These are phyloP conservation scores for Eimeria zaria DNA, from an alignment of 169 alveolate species.

Conservation along the genomic window DNA sequence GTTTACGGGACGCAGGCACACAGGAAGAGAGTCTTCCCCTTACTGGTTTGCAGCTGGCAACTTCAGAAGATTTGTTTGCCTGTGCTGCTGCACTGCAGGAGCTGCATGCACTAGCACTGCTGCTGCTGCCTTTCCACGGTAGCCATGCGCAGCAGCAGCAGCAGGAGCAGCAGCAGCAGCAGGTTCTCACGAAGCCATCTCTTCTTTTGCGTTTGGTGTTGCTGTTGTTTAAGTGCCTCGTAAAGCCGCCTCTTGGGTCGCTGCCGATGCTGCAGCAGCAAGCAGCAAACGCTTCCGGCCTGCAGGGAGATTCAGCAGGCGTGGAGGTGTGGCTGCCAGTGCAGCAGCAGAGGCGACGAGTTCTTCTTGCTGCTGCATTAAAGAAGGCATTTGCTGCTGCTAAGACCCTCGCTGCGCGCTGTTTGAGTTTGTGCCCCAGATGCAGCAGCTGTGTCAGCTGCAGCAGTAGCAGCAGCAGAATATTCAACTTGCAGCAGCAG, in stretches of 20 bases:
- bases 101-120: conserved; percentile 69
- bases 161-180: conserved; percentile 11
- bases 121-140: conserved; percentile 63
- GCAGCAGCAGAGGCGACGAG: conserved; percentile 73
- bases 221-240: conserved; percentile 33
- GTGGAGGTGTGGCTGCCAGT: conserved; percentile 69
- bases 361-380: conserved; percentile 33
- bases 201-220: neutral
- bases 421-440: neutral
- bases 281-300: neutral
- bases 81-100: conserved; percentile 69
- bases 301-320: conserved; percentile 21
- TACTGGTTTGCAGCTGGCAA: conserved; percentile 29
- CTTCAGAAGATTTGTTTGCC: neutral
- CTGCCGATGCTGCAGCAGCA: conserved; percentile 76
- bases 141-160: conserved; percentile 67
- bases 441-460: conserved; percentile 21
- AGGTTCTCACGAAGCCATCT: neutral
- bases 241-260: conserved; percentile 15
- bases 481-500: conserved; percentile 5
- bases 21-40: conserved; percentile 10
- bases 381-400: neutral
- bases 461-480: conserved; percentile 21
- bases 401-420: conserved; percentile 12
- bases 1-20: neutral